phyloP scores from a whole-genome alignment of 805 yeast genomes.

The Groenewaldozyma salmanticensis region DNA sequence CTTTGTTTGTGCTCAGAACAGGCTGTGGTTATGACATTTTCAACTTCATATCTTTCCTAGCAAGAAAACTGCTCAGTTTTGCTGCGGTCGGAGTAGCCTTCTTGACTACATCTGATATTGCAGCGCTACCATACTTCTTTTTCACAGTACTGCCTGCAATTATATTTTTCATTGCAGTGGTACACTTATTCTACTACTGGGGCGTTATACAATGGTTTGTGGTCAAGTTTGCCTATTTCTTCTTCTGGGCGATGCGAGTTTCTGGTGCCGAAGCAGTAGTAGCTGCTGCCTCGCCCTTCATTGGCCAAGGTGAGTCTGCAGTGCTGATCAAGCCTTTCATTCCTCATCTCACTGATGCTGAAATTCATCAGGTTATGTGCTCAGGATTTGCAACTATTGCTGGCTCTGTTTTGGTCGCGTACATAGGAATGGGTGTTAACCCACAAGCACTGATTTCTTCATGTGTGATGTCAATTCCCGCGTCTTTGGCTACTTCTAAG shows the following conservation, averaged over 20 bases:
- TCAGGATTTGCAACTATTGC: slow-evolving; percentile 58
- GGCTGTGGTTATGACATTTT: slow-evolving; percentile 51
- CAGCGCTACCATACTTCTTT: slow-evolving; percentile 39
- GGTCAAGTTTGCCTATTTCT: slow-evolving; percentile 45
- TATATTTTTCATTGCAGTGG: slow-evolving; percentile 52
- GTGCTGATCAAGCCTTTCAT: slow-evolving; percentile 49
- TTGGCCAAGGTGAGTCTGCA: slow-evolving; percentile 59
- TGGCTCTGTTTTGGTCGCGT: slow-evolving; percentile 54
- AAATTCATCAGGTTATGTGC: slow-evolving; percentile 51
- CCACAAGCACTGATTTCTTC: slow-evolving; percentile 56
- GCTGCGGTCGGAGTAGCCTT: slow-evolving; percentile 56
- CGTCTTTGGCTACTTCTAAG: slow-evolving; percentile 50
- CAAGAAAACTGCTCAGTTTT: slow-evolving; percentile 46
- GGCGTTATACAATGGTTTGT: slow-evolving; percentile 54
- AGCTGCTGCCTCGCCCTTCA: slow-evolving; percentile 58
- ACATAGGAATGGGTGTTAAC: slow-evolving; percentile 52
- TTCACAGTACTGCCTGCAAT: slow-evolving; percentile 55
- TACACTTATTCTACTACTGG: slow-evolving; percentile 50
- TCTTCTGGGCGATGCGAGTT: slow-evolving; percentile 50
- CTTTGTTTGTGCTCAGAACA: slow-evolving; percentile 53
- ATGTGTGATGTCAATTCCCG: slow-evolving; percentile 63
- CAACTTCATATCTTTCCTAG: slow-evolving; percentile 48
- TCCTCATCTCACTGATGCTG: slow-evolving; percentile 51
- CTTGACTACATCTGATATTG: slow-evolving; percentile 34
- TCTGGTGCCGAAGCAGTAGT: slow-evolving; percentile 59